Evolutionary conservation across 169 alveolate species (phyloP), one percentile per base, ranked within the genome.

Genomic region (Plasmodium gallinaceum): DNA sequence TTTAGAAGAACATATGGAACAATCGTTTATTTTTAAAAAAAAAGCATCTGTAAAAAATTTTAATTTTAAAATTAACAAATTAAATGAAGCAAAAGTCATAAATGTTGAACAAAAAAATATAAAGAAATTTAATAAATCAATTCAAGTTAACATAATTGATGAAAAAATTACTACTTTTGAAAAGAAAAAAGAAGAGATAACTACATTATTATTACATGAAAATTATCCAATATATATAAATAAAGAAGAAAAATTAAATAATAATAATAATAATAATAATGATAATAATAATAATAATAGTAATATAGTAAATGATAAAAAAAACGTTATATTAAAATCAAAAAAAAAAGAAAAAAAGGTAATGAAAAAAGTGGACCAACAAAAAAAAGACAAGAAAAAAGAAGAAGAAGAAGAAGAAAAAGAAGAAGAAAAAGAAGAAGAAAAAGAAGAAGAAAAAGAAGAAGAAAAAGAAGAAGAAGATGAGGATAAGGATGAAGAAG

Each of bases 11-110:
- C 16, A 58, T 9, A 16, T 39, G 2, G 86, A 85, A 8, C 72
- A 85, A 46, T 45, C 80, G 14, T 69, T 71, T 18, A 72, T 85
- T 51, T 85, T 85, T 42, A 85, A 85, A 70, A 70, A 85, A 57
- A 70, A 70, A 9, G 3, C 64, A n/a, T 85, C 92, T 20, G 66
- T 32, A 58, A 70, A 58, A n/a, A 69, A 62, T 58, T 85, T 85
- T 48, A 85, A 60, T 61, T 85, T 85, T 52, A 70, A 85, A 58
- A 70, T 85, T 45, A 62, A 72, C 8, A 85, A 62, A 0, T 12
- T 20, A 8, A 52, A 24, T 14, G 65, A 69, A 43, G 85, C 52
- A 48, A 85, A 69, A 22, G 69, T 18, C 61, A 85, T 85, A 57
- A 24, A 85, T 20, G 45, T 85, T 0, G 37, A 69, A 37, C 52